phyloP scores from a whole-genome alignment of 106 monocot genomes.

The Dendrobium nobile region DNA sequence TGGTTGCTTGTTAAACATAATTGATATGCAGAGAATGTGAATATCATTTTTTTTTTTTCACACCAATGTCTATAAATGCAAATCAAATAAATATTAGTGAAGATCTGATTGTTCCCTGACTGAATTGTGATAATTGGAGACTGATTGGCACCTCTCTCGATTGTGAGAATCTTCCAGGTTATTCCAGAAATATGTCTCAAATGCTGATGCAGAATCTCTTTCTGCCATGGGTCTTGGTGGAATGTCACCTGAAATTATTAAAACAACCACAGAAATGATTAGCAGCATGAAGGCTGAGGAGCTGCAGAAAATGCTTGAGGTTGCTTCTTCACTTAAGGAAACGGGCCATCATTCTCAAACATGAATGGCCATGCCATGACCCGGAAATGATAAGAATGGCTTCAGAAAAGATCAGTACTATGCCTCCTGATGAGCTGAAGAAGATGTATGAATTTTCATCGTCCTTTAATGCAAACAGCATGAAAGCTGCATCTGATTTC shows the following conservation, averaged over 20 bases:
- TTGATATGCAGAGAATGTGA: too few relatives aligned
- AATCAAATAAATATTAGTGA: neutral
- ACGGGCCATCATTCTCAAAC: constrained; percentile 12
- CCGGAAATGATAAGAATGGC: constrained; percentile 88
- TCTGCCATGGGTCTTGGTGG: constrained; percentile 45
- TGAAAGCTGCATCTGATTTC: constrained; percentile 6
- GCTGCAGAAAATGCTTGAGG: constrained; percentile 88
- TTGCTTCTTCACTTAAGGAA: constrained; percentile 53
- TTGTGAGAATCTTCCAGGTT: constrained; percentile 33
- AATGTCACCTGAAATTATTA: constrained; percentile 80
- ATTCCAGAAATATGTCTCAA: constrained; percentile 76
- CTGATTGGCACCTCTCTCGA: neutral
- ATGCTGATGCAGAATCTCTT: constrained; percentile 49
- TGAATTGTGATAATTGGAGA: neutral
- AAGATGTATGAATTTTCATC: constrained; percentile 62
- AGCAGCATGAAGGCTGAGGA: constrained; percentile 87
- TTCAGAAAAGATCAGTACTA: constrained; percentile 66
- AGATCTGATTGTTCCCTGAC: neutral
- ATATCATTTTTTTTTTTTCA: too few relatives aligned
- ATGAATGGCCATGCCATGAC: constrained; percentile 33
- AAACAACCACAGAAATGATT: constrained; percentile 70
- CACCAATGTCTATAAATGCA: neutral
- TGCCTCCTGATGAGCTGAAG: constrained; percentile 82
- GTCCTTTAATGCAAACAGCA: constrained; percentile 27
- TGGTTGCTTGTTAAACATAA: neutral